Conservation (phyloP, 2,329 filamentous ascomycete species). For the Arachnomyces sp. region DNA sequence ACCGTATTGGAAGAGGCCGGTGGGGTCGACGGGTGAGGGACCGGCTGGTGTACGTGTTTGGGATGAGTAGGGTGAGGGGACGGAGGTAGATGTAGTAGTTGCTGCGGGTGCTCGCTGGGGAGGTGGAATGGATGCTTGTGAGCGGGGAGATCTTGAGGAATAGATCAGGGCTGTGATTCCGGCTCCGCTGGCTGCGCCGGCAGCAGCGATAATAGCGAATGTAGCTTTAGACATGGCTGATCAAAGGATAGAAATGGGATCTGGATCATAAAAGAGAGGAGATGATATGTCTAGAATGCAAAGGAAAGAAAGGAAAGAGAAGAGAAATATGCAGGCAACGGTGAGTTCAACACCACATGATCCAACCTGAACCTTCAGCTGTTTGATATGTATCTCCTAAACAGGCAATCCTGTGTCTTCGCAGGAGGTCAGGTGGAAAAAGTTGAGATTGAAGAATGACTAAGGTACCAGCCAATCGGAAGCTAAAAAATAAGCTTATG, state of each 20-base stretch:
- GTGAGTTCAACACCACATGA: not conserved
- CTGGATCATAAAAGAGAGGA: too few relatives aligned
- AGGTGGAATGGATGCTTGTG: conserved; percentile 31
- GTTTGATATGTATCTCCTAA: conserved; percentile 1
- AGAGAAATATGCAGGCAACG: not conserved
- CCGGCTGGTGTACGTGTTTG: conserved; percentile 20
- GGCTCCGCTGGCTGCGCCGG: conserved; percentile 69
- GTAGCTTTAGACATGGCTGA: conserved; percentile 68
- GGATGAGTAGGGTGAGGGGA: conserved; percentile 15
- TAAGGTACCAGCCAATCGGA: conserved; percentile 19
- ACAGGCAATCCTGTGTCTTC: not conserved
- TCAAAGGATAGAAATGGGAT: not conserved
- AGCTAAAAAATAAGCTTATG: not conserved
- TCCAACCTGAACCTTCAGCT: not conserved
- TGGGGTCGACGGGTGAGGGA: conserved; percentile 57
- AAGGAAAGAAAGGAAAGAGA: not conserved
- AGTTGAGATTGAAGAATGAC: conserved; percentile 6
- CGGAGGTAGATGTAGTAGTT: conserved; percentile 21
- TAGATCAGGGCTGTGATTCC: conserved; percentile 63
- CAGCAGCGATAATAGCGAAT: conserved; percentile 65
- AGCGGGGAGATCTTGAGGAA: conserved; percentile 50
- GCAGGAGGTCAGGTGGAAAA: conserved; percentile 3
- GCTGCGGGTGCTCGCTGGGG: conserved; percentile 25
- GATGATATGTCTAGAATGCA: too few relatives aligned
- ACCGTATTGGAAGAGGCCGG: conserved; percentile 74